phyloP scores from a whole-genome alignment of 768 basidiomycete genomes.

The Chalciporus piperatus region DNA sequence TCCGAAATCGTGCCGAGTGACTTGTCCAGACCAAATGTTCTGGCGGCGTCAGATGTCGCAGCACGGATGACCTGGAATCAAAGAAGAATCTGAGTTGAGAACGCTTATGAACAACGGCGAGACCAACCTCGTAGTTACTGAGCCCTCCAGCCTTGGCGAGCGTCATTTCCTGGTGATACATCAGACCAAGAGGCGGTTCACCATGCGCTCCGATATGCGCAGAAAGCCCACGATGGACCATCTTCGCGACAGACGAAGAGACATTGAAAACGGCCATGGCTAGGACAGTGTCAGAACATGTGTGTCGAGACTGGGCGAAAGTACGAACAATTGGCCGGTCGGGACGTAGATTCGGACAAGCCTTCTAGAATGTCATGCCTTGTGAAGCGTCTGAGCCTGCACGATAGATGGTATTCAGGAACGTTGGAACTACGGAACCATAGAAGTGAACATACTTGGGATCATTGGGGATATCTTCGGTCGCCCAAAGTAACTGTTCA shows the following conservation, averaged over 20 bases:
- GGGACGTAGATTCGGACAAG: slow-evolving; percentile 56
- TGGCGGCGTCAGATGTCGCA: slow-evolving; percentile 64
- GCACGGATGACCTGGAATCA: slow-evolving; percentile 56
- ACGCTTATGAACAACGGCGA: background rate
- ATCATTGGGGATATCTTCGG: slow-evolving; percentile 61
- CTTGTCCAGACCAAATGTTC: slow-evolving; percentile 57
- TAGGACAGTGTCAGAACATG: slow-evolving; percentile 21
- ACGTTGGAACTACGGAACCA: background rate
- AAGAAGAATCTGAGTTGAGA: background rate
- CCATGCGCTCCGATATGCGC: slow-evolving; percentile 75
- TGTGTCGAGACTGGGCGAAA: background rate
- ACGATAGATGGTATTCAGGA: background rate
- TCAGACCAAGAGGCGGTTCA: slow-evolving; percentile 67
- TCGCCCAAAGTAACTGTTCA: slow-evolving; percentile 69
- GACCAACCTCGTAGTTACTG: slow-evolving; percentile 62
- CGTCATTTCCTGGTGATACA: slow-evolving; percentile 74
- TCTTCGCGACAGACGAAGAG: slow-evolving; percentile 62
- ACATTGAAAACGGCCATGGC: slow-evolving; percentile 69
- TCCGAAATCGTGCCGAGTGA: slow-evolving; percentile 61
- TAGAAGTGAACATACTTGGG: slow-evolving; percentile 47
- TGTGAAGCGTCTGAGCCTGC: slow-evolving; percentile 59
- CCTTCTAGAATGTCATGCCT: slow-evolving; percentile 63
- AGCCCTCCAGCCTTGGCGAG: slow-evolving; percentile 64
- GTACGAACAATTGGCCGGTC: slow-evolving; percentile 56
- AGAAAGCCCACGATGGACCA: slow-evolving; percentile 61